Evolutionary conservation across 345 rosid species (phyloP), one percentile per base, ranked within the genome.

Genomic region (Erodium maritimum): DNA sequence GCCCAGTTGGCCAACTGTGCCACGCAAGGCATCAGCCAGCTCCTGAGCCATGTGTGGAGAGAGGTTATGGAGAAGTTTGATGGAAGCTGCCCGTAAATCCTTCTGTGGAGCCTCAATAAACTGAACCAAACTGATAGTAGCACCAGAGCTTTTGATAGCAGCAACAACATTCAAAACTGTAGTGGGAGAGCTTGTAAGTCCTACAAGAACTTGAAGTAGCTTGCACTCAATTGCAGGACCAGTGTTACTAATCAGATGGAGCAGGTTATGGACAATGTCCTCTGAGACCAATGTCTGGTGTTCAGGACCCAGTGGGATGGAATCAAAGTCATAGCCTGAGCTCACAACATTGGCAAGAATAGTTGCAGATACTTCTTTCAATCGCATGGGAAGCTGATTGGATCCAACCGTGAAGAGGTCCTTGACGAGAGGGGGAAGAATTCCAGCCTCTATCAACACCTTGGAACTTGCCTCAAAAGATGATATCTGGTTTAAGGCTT

Each of bases 201-300:
- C 99, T 59, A 88, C 95, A 58, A 93, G 99, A 69, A 93, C 95
- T 67, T 85, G 94, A 61, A 93, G 79, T 60, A 93, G 94, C 61
- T 93, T 86, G 69, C 96, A 86, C 68, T 84, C 96, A 55, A 93
- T 86, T 8, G 87, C 84, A 50, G 99, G 99, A 71, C 96, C 99
- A 0, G 99, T 93, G 79, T 93, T 86, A 82, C 94, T 93, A 50
- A 89, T 88, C 21, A 93, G 76, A 51, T 82, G 91, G 56, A 93
- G 99, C 5, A 93, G 77, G 33, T 78, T 86, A 58, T 86, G 87
- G 37, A 93, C 82, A 21, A 79, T 72, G 25, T 80, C 89, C 66
- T 88, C 96, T 4, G 99, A 86, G 59, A 93, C 91, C 59, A 93
- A 79, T 42, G 96, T 88, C 71, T 80, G 87, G 68, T 83, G 79